Base-by-base conservation (phyloP, 768 basidiomycete genomes). In the Mycena galericulata region DNA sequence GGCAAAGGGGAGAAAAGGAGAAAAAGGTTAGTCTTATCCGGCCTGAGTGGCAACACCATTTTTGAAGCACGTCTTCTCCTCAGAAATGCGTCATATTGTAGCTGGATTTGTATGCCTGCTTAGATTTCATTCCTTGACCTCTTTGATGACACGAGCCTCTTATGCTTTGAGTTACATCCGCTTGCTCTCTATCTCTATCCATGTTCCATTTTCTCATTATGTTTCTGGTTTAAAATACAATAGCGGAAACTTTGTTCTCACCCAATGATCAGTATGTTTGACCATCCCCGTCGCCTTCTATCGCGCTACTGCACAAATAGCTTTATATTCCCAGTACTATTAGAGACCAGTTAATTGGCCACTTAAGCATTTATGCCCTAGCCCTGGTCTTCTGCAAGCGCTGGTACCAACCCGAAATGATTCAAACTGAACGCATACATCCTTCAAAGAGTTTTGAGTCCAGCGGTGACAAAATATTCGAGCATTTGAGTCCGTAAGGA, bases 31-130 rank as follows among this genome's bases (percentile, higher is more conserved):
- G 34, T 36, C 34, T 36, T 36, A 36, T 36, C 34, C 34, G 8
- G 34, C 34, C 34, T 36, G 34, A 36, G 34, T 36, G 34, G 34
- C 34, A 36, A 36, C 34, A 36, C 34, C 34, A 36, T 36, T 36
- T 36, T 36, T 36, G 34, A 36, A 6, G 34, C 34, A 36, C 34
- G 34, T 36, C 34, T 36, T 36, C 34, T 36, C 34, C 34, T 36
- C 34, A 79, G 75, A 90, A 86, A 82, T 94, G 93, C 87, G 84
- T 92, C 80, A 88, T 94, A 85, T 87, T 94, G 89, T 94, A 90
- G 90, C 82, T 82, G 85, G 87, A 88, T 87, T 84, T 83, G 79
- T 80, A 47, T 80, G 83, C 82, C 79, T 85, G 83, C 85, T 88
- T 93, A 90, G 90, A 90, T 85, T 87, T 85, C 86, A 82, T 82